Conservation (phyloP, 164 flowering plant species). For the Annona cherimola region DNA sequence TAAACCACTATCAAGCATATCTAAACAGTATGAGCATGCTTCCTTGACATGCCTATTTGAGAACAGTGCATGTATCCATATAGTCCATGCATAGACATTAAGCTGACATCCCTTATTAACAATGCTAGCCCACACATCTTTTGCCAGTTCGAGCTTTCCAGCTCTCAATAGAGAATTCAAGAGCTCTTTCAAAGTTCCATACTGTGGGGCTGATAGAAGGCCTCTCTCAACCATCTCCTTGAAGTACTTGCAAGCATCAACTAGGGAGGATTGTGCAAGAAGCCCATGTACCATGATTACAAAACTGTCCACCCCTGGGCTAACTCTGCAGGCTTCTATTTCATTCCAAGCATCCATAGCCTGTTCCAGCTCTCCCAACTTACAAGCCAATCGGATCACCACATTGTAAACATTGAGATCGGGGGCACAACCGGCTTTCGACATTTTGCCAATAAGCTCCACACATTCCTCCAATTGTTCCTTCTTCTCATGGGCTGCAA, state of each 20-base stretch:
- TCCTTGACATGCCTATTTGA: constrained; percentile 78
- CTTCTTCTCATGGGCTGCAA: constrained; percentile 84
- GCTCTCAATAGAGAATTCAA: constrained; percentile 66
- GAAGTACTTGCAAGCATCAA: constrained; percentile 79
- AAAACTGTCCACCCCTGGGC: constrained; percentile 68
- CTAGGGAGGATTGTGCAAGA: constrained; percentile 45
- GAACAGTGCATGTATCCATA: constrained; percentile 88
- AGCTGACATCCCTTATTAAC: constrained; percentile 60
- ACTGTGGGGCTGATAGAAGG: constrained; percentile 63
- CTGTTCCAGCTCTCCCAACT: constrained; percentile 68
- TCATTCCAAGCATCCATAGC: constrained; percentile 64
- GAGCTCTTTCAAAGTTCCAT: constrained; percentile 75
- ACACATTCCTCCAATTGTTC: constrained; percentile 77
- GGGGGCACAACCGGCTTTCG: constrained; percentile 46
- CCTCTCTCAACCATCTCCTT: constrained; percentile 87
- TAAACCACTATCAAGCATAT: constrained; percentile 81
- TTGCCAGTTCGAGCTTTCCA: constrained; percentile 68
- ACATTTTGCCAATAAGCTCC: constrained; percentile 61
- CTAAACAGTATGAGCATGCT: constrained; percentile 85
- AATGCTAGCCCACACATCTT: constrained; percentile 75
- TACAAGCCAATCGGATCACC: constrained; percentile 66
- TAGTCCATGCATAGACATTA: constrained; percentile 87
- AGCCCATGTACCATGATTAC: constrained; percentile 70
- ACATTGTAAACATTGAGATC: constrained; percentile 60
- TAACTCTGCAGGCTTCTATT: constrained; percentile 54